These are phyloP conservation scores for Xylaria acuta DNA, from an alignment of 495 filamentous ascomycete genomes.

Conservation along the genomic window DNA sequence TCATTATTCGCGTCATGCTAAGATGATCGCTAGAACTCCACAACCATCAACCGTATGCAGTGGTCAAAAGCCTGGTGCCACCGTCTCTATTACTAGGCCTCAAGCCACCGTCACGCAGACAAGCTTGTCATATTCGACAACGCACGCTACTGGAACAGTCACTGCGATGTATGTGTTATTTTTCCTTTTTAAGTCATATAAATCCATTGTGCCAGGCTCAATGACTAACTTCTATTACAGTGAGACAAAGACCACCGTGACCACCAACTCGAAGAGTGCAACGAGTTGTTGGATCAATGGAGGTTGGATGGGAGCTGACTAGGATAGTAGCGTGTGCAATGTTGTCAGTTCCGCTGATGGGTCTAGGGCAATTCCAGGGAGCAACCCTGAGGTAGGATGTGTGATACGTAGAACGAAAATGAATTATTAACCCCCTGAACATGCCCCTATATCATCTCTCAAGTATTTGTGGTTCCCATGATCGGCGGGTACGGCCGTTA, in stretches of 20 bases:
- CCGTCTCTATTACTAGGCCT: slow-evolving; percentile 42
- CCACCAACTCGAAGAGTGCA: slow-evolving; percentile 44
- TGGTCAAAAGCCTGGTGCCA: slow-evolving; percentile 38
- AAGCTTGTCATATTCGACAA: slow-evolving; percentile 47
- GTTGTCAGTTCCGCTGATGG: not conserved
- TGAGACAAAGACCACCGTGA: slow-evolving; percentile 43
- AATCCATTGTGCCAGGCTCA: not conserved
- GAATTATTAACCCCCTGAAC: not conserved
- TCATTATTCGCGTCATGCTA: not conserved
- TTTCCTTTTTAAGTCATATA: too few species aligned
- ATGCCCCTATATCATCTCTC: not conserved
- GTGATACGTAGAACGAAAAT: not conserved
- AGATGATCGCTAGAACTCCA: slow-evolving; percentile 39
- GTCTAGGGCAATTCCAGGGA: not conserved
- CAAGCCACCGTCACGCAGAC: slow-evolving; percentile 45
- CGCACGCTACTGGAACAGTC: slow-evolving; percentile 45
- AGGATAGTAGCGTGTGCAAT: not conserved
- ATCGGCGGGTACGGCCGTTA: not conserved
- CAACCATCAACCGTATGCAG: slow-evolving; percentile 48
- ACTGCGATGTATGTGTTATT: slow-evolving; percentile 45
- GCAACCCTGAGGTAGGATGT: not conserved
- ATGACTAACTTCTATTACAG: slow-evolving; percentile 27
- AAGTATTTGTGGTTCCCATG: not conserved
- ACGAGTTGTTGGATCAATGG: slow-evolving; percentile 48
- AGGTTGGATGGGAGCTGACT: slow-evolving; percentile 39